These are phyloP conservation scores for Rhizophagus sp. DNA, from an alignment of 192 early-diverging fungal genomes.

Conservation along the genomic window DNA sequence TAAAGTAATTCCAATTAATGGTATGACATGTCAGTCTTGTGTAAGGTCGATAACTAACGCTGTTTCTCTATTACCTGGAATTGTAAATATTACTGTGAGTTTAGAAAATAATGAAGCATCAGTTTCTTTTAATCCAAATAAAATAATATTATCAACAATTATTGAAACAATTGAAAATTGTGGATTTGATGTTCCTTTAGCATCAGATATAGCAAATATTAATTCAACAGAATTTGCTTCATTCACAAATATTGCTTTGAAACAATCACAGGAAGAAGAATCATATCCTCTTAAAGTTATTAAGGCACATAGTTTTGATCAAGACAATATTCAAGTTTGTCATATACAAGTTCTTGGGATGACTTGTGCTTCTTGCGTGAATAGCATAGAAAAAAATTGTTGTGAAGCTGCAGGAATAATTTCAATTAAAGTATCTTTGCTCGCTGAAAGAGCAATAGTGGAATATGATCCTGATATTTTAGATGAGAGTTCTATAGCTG, in stretches of 20 bases:
- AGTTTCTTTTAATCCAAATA: slow-evolving; percentile 24
- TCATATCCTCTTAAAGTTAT: slow-evolving; percentile 12
- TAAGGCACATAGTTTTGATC: slow-evolving; percentile 4
- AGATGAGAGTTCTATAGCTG: slow-evolving; percentile 52
- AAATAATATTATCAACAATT: slow-evolving; percentile 26
- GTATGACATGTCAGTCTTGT: slow-evolving; percentile 23
- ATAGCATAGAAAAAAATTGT: slow-evolving; percentile 76
- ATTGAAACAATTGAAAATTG: slow-evolving; percentile 61
- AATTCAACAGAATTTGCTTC: slow-evolving; percentile 7
- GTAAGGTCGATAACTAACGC: slow-evolving; percentile 22
- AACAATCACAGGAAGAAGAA: background rate
- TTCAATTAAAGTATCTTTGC: slow-evolving; percentile 78
- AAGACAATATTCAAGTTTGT: slow-evolving; percentile 27
- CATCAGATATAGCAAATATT: slow-evolving; percentile 3
- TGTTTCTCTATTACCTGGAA: background rate
- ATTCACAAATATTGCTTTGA: background rate
- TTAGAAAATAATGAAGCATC: slow-evolving; percentile 39
- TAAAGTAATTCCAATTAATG: background rate
- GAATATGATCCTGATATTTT: slow-evolving; percentile 56
- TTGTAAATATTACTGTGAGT: slow-evolving; percentile 25
- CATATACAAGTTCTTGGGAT: slow-evolving; percentile 85
- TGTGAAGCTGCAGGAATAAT: slow-evolving; percentile 59
- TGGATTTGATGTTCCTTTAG: slow-evolving; percentile 63
- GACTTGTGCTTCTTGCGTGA: slow-evolving; percentile 96
- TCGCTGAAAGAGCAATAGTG: slow-evolving; percentile 80